phyloP scores from a whole-genome alignment of 2,329 filamentous ascomycete species.

The Calonectria pteridis region DNA sequence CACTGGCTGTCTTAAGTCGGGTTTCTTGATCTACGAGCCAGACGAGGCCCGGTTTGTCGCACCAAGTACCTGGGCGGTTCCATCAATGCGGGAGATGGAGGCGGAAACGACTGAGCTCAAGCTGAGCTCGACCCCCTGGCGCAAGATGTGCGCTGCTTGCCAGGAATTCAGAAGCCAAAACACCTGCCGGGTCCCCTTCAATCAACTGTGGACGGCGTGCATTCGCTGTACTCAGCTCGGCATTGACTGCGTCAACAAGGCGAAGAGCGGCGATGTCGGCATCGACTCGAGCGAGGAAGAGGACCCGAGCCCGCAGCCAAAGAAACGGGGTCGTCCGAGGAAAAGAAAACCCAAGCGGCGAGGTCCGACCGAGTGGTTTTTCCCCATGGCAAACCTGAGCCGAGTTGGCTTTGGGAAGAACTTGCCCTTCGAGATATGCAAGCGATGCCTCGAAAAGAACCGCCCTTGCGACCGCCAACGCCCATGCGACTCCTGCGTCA shows the following conservation, averaged over 20 bases:
- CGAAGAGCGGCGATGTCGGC: too few species aligned
- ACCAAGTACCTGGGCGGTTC: background rate
- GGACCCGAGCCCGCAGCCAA: background rate
- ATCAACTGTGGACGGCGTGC: conserved; percentile 22
- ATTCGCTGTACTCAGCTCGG: conserved; percentile 47
- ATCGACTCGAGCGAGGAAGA: background rate
- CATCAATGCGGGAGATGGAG: background rate
- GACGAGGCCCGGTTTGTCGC: background rate
- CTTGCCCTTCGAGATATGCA: conserved; percentile 43
- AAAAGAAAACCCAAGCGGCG: background rate
- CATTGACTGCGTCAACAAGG: conserved; percentile 42
- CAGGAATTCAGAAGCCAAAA: background rate
- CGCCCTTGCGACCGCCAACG: conserved; percentile 52
- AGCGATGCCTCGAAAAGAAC: conserved; percentile 35
- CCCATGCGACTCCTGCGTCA: conserved; percentile 52
- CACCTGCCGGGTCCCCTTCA: conserved; percentile 21
- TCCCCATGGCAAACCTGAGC: conserved; percentile 46
- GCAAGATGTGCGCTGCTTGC: conserved; percentile 29
- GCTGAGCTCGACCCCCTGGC: conserved; percentile 6
- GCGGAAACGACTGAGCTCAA: conserved; percentile 20
- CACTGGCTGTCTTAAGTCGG: conserved; percentile 21
- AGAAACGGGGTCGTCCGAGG: background rate
- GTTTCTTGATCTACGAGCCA: background rate
- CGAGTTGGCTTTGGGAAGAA: conserved; percentile 48
- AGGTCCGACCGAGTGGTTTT: background rate